These are phyloP conservation scores for Hylodesmum podocarpum DNA, from an alignment of 306 rosid genomes.

Conservation along the genomic window DNA sequence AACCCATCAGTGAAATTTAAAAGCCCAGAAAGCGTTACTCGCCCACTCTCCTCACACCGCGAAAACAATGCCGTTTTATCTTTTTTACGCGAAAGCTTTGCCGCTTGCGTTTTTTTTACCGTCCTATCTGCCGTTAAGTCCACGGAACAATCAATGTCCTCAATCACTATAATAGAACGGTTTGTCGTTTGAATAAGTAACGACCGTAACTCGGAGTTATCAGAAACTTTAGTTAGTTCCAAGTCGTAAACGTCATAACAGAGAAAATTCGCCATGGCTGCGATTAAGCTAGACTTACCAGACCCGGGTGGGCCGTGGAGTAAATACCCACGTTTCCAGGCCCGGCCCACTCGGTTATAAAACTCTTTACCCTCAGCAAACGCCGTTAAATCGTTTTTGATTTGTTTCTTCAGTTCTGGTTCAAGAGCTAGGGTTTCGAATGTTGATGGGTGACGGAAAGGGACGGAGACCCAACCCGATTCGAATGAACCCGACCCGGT, in stretches of 20 bases:
- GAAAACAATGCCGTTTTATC: constrained; percentile 19
- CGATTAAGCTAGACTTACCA: constrained; percentile 85
- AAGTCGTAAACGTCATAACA: constrained; percentile 87
- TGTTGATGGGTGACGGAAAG: constrained; percentile 86
- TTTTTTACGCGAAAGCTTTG: constrained; percentile 16
- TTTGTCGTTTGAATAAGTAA: constrained; percentile 79
- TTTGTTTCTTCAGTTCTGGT: constrained; percentile 62
- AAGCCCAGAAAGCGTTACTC: constrained; percentile 83
- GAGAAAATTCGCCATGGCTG: constrained; percentile 84
- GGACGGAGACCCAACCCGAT: constrained; percentile 88
- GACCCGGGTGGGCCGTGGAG: constrained; percentile 89
- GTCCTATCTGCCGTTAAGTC: constrained; percentile 73
- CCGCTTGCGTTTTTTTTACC: constrained; percentile 27
- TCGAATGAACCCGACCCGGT: constrained; percentile 68
- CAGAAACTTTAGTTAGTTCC: constrained; percentile 78
- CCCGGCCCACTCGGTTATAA: constrained; percentile 78
- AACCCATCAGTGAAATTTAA: constrained; percentile 82
- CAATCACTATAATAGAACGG: constrained; percentile 80
- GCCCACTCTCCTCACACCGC: constrained; percentile 47
- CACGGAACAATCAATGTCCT: constrained; percentile 81
- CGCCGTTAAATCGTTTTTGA: constrained; percentile 59
- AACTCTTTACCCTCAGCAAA: constrained; percentile 69
- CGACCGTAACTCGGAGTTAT: constrained; percentile 80
- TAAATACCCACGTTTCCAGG: constrained; percentile 88
- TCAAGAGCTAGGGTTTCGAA: constrained; percentile 75